phyloP scores from a whole-genome alignment of 2,329 filamentous ascomycete species.

The Sporothrix pseudoabietina region DNA sequence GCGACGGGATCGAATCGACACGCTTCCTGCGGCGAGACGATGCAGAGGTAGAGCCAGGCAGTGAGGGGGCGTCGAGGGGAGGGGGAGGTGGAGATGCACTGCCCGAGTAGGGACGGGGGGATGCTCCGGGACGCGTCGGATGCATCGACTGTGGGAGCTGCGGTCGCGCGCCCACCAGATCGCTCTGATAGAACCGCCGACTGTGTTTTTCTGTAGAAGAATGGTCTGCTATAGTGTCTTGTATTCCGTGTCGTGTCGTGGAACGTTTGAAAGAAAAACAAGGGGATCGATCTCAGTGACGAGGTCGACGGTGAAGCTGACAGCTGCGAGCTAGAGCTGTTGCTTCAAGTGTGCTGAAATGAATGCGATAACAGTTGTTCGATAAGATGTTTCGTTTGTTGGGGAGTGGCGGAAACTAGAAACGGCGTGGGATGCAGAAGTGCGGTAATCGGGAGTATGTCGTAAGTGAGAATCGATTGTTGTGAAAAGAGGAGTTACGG shows the following conservation, averaged over 20 bases:
- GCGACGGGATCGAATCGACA: constrained; percentile 39
- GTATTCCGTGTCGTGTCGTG: background rate
- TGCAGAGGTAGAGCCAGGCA: constrained; percentile 53
- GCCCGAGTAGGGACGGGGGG: constrained; percentile 33
- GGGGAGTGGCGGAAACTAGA: background rate
- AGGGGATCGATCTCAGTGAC: too few species aligned
- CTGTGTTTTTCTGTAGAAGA: background rate
- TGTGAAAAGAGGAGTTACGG: constrained; percentile 8
- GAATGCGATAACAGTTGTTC: background rate
- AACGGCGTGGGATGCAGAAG: too few species aligned
- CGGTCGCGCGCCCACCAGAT: constrained; percentile 18
- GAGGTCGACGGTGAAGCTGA: background rate
- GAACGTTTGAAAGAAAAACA: too few species aligned
- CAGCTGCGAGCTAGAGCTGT: background rate
- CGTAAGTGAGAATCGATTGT: background rate
- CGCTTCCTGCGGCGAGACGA: constrained; percentile 61
- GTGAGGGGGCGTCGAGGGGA: constrained; percentile 71
- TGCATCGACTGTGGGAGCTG: constrained; percentile 35
- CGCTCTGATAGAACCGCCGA: constrained; percentile 19
- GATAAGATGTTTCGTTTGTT: background rate
- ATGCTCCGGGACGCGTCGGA: constrained; percentile 33
- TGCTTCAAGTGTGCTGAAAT: background rate
- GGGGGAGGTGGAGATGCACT: constrained; percentile 54
- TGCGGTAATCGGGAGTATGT: background rate
- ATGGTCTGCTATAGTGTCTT: background rate